Base-by-base conservation (phyloP, 2,329 filamentous ascomycete genomes). In the Aureobasidium mangrovei region DNA sequence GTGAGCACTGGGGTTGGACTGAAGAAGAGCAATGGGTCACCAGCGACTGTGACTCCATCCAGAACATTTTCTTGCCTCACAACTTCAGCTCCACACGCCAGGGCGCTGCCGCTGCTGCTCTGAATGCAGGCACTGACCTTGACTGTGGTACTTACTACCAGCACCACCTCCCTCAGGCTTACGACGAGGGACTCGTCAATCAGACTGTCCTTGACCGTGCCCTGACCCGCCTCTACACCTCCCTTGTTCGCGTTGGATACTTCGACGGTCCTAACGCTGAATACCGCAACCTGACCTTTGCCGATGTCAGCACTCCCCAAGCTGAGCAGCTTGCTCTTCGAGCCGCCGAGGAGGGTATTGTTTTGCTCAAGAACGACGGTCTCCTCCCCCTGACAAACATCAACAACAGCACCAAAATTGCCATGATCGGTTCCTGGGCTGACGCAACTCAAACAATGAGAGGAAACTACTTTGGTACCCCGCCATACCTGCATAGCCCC, bases 1-100 rank as follows among this genome's bases (percentile, higher is more conserved):
- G 84, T 1, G 77, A 84, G 42, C 78, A 82, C 61, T 88, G 83
- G 80, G 75, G 73, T 41, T 88, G 82, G 74, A 78, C 75, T 0
- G 73, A 77, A 2, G 74, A 80, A 41, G 75, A 82, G 47, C 79
- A 84, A 57, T 84, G 78, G 63, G 75, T 87, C 35, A 82, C 80
- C 0, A 80, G 77, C 12, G 84, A 87, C 62, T 87, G 84, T 59
- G 81, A 82, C 54, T 77, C 84, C 0, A 72, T 85, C 0, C 70
- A 77, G 41, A 77, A 84, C 61, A 75, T 85, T 53, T 82, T 72
- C 59, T 69, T 73, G n/a, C 74, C 75, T 0, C 77, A 74, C 57
- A 63, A 69, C 32, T 74, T 69, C 51, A 62, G 69, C 2, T 62
- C 64, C 2, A 75, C 74, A 39, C 63, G 71, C n/a, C 69, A 73